Evolutionary conservation across 1,139 yeast genomes (phyloP).

Genomic region (Kodamaea sp.): DNA sequence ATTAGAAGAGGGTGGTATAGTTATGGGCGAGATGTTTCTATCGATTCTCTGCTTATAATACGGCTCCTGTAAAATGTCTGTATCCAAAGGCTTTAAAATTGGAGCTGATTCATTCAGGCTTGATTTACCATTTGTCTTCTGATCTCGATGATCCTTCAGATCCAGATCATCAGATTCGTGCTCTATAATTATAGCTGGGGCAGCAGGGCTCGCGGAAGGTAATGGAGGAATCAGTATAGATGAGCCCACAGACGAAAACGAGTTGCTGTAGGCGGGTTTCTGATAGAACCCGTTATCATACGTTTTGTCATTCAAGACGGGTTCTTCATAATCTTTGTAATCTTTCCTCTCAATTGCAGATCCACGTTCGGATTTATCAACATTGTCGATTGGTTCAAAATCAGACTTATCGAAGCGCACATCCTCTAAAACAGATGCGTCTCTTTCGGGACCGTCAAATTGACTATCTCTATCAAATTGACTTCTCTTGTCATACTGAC

Average conservation of each 20-base stretch:
- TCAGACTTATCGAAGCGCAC: background rate
- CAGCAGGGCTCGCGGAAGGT: constrained; percentile 8
- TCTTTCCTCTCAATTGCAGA: background rate
- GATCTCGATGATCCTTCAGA: background rate
- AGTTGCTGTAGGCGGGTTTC: constrained; percentile 8
- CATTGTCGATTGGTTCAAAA: background rate
- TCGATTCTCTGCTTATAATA: constrained; percentile 1
- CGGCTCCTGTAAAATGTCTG: constrained; percentile 5
- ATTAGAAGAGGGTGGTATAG: constrained; percentile 20
- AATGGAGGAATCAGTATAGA: constrained; percentile 13
- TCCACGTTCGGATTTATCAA: constrained; percentile 2
- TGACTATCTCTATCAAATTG: background rate
- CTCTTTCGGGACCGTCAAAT: background rate
- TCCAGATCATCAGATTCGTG: constrained; percentile 2
- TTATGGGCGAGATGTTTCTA: constrained; percentile 16
- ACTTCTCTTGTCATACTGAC: background rate
- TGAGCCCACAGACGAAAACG: constrained; percentile 18
- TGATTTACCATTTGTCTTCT: background rate
- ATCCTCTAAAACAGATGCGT: background rate
- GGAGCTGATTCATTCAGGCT: background rate
- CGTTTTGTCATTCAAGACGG: background rate
- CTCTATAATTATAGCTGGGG: constrained; percentile 16
- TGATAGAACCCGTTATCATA: constrained; percentile 4
- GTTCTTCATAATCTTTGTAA: too few relatives aligned
- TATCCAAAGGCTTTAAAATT: background rate